Evolutionary conservation across 2,329 filamentous ascomycete species (phyloP), one percentile per base, ranked within the genome.

Genomic region (Colletotrichum graminicola): DNA sequence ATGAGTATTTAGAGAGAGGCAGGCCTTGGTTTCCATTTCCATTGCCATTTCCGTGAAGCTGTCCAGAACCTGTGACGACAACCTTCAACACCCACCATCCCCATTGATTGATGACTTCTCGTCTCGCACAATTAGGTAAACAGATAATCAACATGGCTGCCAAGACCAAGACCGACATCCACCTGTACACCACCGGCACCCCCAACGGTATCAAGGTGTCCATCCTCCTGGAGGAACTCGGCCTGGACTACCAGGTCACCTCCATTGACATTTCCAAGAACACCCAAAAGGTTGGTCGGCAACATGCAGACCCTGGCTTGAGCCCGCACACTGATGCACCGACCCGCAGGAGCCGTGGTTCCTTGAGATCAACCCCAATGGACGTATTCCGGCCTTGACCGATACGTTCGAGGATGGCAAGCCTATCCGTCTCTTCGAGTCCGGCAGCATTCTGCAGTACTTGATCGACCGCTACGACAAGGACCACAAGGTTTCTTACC

Each of bases 151-250:
- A 78, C 45, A 87, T 86, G 84, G 78, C 83, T 26, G 75, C 77
- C 65, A 71, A 71, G 68, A 79, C 74, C 75, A 77, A 76, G 82
- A 85, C 92, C 7, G 86, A 93, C 75, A 94, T 97, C 76, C 92
- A 91, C 54, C 89, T 97, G 39, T 97, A 96, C 84, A 97, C 94
- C 16, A 87, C 88, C 16, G 88, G 91, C 77, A 97, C 95, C 62
- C 94, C 95, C 56, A 97, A 97, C 82, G 94, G 94, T 74, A 92
- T 96, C 86, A 97, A 97, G 81, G 89, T 94, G 73, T 94, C 93
- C 67, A 97, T 97, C 75, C 87, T 93, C 12, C 84, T 98, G 21
- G 94, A 97, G 82, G 94, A 97, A 83, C 87, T 97, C 5, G 92
- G 91, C 75, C 84, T 97, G 51, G 89, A 92, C n/a, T 97, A 97